A percentile compares a stretch with the other conserved stretches of the same genome.
phyloP scores from a whole-genome alignment of 2,329 filamentous ascomycete species.

The Xylariomycetidae sp. region DNA sequence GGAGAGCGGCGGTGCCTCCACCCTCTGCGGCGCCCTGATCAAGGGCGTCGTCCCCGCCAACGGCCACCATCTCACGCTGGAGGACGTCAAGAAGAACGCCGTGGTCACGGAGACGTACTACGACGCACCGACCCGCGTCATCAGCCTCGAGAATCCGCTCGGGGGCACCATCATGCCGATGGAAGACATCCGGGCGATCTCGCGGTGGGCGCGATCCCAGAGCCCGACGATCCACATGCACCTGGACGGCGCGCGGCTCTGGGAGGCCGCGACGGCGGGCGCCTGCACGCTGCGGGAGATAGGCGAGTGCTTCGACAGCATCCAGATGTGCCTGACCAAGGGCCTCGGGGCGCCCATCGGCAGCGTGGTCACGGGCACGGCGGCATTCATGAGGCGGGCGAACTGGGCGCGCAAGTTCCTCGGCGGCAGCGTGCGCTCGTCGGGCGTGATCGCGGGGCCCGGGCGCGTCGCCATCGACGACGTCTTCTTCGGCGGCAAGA shows the following conservation, averaged over 20 bases:
- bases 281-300: slow-evolving; percentile 64
- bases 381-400: slow-evolving; percentile 31
- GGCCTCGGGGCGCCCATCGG: slow-evolving; percentile 78
- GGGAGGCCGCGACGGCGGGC: slow-evolving; percentile 73
- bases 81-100: slow-evolving; percentile 66
- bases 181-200: slow-evolving; percentile 63
- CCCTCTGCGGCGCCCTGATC: slow-evolving; percentile 66
- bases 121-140: slow-evolving; percentile 72
- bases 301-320: slow-evolving; percentile 60
- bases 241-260: slow-evolving; percentile 74
- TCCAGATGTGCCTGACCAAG: slow-evolving; percentile 78
- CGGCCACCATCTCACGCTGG: slow-evolving; percentile 67
- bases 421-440: slow-evolving; percentile 69
- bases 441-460: slow-evolving; percentile 67
- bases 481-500: slow-evolving; percentile 51
- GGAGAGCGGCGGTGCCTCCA: slow-evolving; percentile 64
- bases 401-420: slow-evolving; percentile 60
- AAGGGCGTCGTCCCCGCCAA: slow-evolving; percentile 65
- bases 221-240: slow-evolving; percentile 69
- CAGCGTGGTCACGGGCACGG: slow-evolving; percentile 61
- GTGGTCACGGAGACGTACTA: slow-evolving; percentile 69
- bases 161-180: slow-evolving; percentile 76
- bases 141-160: slow-evolving; percentile 83
- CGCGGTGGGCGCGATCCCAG: slow-evolving; percentile 60
- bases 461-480: slow-evolving; percentile 62